These are phyloP conservation scores for Tetrahymena elliotti DNA, from an alignment of 73 alveolate species.

Conservation along the genomic window DNA sequence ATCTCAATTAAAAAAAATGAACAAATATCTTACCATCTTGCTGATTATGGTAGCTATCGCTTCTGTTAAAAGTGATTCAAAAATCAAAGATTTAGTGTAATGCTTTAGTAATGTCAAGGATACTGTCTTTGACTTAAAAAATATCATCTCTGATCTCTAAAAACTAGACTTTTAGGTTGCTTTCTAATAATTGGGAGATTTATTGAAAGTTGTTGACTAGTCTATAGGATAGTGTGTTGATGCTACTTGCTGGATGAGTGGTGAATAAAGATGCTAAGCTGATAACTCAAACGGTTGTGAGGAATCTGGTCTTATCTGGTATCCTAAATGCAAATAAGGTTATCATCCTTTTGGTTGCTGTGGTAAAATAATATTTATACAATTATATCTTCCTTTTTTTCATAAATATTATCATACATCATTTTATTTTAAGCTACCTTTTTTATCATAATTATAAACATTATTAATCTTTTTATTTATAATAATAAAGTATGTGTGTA, in stretches of 20 bases:
- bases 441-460: too few species aligned
- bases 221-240: background rate
- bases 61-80: too few species aligned
- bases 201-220: background rate
- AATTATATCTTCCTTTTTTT: too few species aligned
- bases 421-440: too few species aligned
- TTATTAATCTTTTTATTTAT: too few species aligned
- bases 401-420: too few species aligned
- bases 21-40: too few species aligned
- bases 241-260: background rate
- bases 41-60: too few species aligned
- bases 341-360: conserved; percentile 43
- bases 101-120: background rate
- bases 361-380: background rate
- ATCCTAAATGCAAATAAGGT: conserved; percentile 25
- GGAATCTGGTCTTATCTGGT: conserved; percentile 32
- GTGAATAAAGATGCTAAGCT: background rate
- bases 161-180: background rate
- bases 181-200: background rate
- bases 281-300: conserved; percentile 26
- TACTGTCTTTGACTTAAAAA: background rate
- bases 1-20: too few species aligned
- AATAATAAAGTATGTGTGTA: too few species aligned
- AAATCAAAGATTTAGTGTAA: background rate
- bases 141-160: background rate